phyloP scores from a whole-genome alignment of 2,329 filamentous ascomycete species.

The Ophiostoma tasmaniense region DNA sequence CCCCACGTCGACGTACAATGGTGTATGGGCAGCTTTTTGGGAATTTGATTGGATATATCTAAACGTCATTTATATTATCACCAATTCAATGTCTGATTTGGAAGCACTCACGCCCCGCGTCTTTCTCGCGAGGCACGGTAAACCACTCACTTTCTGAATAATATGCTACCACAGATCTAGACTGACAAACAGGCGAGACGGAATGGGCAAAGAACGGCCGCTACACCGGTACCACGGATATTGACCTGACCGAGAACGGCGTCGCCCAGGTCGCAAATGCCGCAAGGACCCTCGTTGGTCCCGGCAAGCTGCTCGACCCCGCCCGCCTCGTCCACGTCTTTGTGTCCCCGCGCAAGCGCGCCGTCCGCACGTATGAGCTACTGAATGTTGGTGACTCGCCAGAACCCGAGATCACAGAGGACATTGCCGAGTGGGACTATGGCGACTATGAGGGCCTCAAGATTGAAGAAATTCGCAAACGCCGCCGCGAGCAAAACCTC shows the following conservation, averaged over 20 bases:
- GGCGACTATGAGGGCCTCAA: conserved; percentile 53
- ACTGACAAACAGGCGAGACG: conserved; percentile 26
- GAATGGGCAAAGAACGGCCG: conserved; percentile 40
- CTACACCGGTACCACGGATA: conserved; percentile 38
- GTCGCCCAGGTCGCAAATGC: conserved; percentile 37
- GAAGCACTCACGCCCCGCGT: conserved; percentile 32
- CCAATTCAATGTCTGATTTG: conserved; percentile 28
- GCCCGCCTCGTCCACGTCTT: conserved; percentile 38
- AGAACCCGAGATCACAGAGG: conserved; percentile 34
- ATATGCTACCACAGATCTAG: neutral
- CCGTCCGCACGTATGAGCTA: conserved; percentile 40
- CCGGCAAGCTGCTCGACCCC: conserved; percentile 43
- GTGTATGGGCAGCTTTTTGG: neutral
- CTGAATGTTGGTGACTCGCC: conserved; percentile 27
- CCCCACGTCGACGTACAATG: neutral
- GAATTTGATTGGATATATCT: neutral
- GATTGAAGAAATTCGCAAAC: conserved; percentile 39
- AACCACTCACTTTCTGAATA: neutral
- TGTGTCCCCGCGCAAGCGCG: conserved; percentile 42
- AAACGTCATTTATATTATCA: too few species aligned
- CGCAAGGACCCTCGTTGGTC: conserved; percentile 39
- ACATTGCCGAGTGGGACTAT: conserved; percentile 54
- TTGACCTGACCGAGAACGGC: conserved; percentile 34
- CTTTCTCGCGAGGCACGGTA: conserved; percentile 32
- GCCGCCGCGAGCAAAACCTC: conserved; percentile 38